phyloP scores from a whole-genome alignment of 1,284 basidiomycete genomes.

The Volvariella surrecta region DNA sequence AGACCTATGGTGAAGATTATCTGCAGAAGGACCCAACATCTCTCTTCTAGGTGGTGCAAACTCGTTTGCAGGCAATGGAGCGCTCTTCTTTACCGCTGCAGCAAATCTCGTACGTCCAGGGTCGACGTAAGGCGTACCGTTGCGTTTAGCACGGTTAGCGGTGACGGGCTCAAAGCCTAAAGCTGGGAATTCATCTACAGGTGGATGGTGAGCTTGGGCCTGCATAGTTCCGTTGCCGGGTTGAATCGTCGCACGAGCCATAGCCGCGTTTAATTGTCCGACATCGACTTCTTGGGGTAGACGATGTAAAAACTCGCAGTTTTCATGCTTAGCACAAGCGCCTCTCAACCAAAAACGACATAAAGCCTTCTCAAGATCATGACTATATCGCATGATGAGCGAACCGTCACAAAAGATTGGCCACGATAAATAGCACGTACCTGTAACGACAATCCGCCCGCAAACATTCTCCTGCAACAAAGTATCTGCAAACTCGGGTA shows the following conservation, averaged over 20 bases:
- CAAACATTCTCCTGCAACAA: constrained; percentile 92
- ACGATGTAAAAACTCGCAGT: constrained; percentile 86
- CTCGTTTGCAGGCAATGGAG: constrained; percentile 18
- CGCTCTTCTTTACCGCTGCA: constrained; percentile 65
- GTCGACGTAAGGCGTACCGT: constrained; percentile 45
- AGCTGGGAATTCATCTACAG: constrained; percentile 84
- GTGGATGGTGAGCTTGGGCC: constrained; percentile 27
- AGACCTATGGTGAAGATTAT: constrained; percentile 53
- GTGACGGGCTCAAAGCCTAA: constrained; percentile 44
- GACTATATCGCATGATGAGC: constrained; percentile 33
- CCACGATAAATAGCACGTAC: constrained; percentile 33
- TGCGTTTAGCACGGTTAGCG: constrained; percentile 29
- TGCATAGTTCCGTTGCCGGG: constrained; percentile 28
- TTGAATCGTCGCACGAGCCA: constrained; percentile 60
- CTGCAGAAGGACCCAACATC: constrained; percentile 46
- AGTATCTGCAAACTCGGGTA: constrained; percentile 89
- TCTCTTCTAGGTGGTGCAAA: constrained; percentile 41
- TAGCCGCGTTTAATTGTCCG: constrained; percentile 56
- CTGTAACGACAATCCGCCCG: constrained; percentile 96
- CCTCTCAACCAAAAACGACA: constrained; percentile 98
- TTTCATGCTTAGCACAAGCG: constrained; percentile 90
- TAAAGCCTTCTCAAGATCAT: constrained; percentile 86
- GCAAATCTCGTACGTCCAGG: constrained; percentile 81
- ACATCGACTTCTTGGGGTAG: constrained; percentile 76
- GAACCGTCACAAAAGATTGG: constrained; percentile 1